Base-by-base conservation (phyloP, 2,329 filamentous ascomycete genomes). In the Coniochaeta prunicola region DNA sequence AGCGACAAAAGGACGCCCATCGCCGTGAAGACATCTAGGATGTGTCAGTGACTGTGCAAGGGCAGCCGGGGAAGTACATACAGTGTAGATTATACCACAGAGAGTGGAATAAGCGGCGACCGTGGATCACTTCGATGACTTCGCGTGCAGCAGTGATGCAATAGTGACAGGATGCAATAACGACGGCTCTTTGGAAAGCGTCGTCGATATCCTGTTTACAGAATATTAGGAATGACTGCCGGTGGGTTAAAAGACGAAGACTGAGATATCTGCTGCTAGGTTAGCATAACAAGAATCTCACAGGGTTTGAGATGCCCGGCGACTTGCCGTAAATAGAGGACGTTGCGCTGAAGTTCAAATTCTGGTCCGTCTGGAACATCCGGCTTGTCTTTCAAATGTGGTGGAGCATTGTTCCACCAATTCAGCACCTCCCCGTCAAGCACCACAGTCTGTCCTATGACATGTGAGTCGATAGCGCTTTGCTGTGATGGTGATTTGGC, bases 141-240 rank as follows among this genome's bases (percentile, higher is more conserved):
- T 58, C 50, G 21, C 57, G 59, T 15, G 59, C 59, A 30, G 40
- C 53, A 2, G 34, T 6, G 33, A 60, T 30, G 28, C 59, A 60
- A 3, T 40, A 33, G 12, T 33, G 56, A 26, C 56, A 56, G 31
- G 59, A 60, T 4, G 59, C 59, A 28, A 60, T 24, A 15, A 56
- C 38, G 2, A 60, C 59, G 24, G 59, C 57, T 30, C 40, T 36
- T 36, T 60, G 59, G 31, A 60, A 56, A 12, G 59, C 56, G n/a
- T 60, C 58, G 12, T 42, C 19, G 13, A 60, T 57, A 5, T 58
- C 53, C 10, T 53, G 56, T 33, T 58, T 58, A 28, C 56, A 58
- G 53, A 58, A 60, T 13, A 60, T 50, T 21, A 60, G 38, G 40
- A 60, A 60, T 10, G 59, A n/a, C n/a, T 60, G 59, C 17, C 59